Conservation (phyloP, 129 eudicot genomes). For the Ambrosia artemisiifolia region DNA sequence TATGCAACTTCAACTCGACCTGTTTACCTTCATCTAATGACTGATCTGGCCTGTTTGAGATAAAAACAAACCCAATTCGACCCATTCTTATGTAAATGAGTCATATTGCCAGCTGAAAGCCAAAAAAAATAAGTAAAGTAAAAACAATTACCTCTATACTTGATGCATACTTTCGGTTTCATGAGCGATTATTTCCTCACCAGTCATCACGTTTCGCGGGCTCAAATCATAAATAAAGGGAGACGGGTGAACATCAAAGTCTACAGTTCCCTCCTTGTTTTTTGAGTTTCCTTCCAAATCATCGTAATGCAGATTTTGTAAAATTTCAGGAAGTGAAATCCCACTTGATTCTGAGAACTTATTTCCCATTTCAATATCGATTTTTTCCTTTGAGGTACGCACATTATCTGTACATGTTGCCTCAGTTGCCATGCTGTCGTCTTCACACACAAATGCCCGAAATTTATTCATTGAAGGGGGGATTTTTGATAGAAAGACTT, state of each 20-base stretch:
- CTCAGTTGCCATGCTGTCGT: slow-evolving; percentile 38
- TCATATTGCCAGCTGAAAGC: not conserved
- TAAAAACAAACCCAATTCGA: not conserved
- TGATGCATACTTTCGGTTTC: slow-evolving; percentile 21
- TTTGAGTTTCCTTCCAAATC: slow-evolving; percentile 54
- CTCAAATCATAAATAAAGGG: slow-evolving; percentile 53
- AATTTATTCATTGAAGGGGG: slow-evolving; percentile 67
- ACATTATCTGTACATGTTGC: slow-evolving; percentile 25
- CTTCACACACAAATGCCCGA: slow-evolving; percentile 51
- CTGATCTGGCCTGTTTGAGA: not conserved
- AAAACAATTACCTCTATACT: slow-evolving; percentile 35
- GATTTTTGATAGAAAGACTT: slow-evolving; percentile 65
- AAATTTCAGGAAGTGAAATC: slow-evolving; percentile 70
- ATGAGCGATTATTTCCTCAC: slow-evolving; percentile 19
- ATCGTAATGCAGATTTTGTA: slow-evolving; percentile 65
- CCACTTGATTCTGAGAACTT: slow-evolving; percentile 43
- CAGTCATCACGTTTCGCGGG: slow-evolving; percentile 29
- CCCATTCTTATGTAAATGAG: not conserved
- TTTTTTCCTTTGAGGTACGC: slow-evolving; percentile 60
- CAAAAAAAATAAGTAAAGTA: not conserved
- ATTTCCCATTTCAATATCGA: slow-evolving; percentile 73
- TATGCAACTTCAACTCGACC: too few species aligned
- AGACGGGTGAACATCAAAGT: slow-evolving; percentile 25
- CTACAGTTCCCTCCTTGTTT: slow-evolving; percentile 40
- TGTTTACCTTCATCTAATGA: not conserved